phyloP scores from a whole-genome alignment of 2,329 filamentous ascomycete genomes.

The Hypoxylon sp. region DNA sequence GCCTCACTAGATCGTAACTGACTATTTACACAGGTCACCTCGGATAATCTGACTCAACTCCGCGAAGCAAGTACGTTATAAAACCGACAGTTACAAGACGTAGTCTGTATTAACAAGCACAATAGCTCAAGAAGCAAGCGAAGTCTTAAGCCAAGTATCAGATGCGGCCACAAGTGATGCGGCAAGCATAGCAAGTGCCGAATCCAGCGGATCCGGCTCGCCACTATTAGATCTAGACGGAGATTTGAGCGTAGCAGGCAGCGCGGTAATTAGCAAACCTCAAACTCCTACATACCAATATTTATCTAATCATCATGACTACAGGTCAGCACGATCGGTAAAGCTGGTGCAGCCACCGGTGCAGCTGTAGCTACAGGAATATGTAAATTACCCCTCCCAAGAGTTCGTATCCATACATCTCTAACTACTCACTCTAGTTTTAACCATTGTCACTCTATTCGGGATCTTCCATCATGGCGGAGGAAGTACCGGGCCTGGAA shows the following conservation, averaged over 20 bases:
- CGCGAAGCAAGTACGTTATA: not conserved
- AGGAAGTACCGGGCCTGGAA: not conserved
- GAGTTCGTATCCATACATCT: not conserved
- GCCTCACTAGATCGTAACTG: not conserved
- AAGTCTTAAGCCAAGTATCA: not conserved
- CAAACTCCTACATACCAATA: not conserved
- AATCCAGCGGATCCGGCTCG: not conserved
- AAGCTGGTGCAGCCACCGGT: not conserved
- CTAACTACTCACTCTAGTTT: not conserved
- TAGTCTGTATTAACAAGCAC: not conserved
- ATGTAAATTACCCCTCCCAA: not conserved
- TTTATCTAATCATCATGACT: not conserved
- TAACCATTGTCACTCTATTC: not conserved
- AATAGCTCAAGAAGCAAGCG: not conserved
- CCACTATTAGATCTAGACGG: not conserved
- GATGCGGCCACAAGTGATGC: not conserved
- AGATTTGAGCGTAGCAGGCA: not conserved
- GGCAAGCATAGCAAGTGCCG: not conserved
- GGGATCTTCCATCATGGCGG: not conserved
- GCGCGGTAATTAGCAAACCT: not conserved
- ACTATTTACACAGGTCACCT: not conserved
- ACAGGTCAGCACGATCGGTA: not conserved
- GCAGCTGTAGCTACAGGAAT: slow-evolving; percentile 1
- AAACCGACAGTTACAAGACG: not conserved
- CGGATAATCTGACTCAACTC: not conserved